Base-by-base conservation (phyloP, 2,329 filamentous ascomycete species). In the Phaeosphaeriaceae sp. region DNA sequence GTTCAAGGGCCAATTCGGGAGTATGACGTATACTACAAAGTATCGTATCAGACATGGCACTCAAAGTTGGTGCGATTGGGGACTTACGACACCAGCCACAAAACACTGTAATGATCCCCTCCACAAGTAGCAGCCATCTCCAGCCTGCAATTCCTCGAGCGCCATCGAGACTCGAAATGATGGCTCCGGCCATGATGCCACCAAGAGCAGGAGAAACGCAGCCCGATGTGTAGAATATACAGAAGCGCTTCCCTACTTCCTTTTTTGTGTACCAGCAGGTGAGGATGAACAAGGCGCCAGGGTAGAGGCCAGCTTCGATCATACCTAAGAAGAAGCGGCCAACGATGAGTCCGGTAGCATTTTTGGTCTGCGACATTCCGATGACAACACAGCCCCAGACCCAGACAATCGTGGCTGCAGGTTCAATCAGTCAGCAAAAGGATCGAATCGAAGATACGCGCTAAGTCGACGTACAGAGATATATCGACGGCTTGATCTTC, bases 161-260 rank as follows among this genome's bases (percentile, higher is more conserved):
- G 22, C 56, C 56, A 19, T 55, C 56, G 9, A 59, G 52, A 21
- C 52, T 49, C 8, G 46, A 49, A 11, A 55, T 55, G 17, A 59
- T 35, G 15, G 52, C 52, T 21, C 57, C 54, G 19, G 57, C 47
- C 42, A 59, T 24, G 13, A 59, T 46, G 22, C 57, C 57, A 49
- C 54, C 49, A 8, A 50, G 30, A 8, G 54, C 57, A 23, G 42
- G 53, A 21, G 56, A 52, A 4, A 59, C 43, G 24, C 56, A 59
- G 10, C 55, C 32, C 9, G 56, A 55, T 8, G 56, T 56, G 28
- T 50, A 56, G 24, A 56, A 59, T 30, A 59, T 43, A 23, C 44
- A 52, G 43, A 55, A 59, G 15, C 56, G 53, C 28, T 59, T 59
- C 44, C 56, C 56, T 59, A n/a, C 42, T 44, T 44, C 42, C 15